phyloP scores from a whole-genome alignment of 2,329 filamentous ascomycete species.

The Diaporthe longicolla region DNA sequence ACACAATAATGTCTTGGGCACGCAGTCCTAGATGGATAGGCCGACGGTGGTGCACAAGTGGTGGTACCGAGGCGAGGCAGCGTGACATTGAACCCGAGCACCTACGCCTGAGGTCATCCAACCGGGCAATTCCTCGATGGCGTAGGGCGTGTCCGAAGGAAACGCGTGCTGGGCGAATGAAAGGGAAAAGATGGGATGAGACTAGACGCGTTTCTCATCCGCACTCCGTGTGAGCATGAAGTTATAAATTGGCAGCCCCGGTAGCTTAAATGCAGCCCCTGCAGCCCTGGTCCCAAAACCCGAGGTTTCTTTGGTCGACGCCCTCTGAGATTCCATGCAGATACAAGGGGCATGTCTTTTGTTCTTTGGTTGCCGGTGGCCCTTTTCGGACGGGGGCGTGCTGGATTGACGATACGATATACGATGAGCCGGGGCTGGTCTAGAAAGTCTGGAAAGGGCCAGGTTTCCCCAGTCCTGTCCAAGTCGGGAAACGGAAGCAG shows the following conservation, averaged over 20 bases:
- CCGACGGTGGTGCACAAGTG: too few relatives aligned
- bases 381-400: constrained; percentile 8
- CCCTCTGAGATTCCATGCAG: constrained; percentile 28
- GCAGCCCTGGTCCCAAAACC: constrained; percentile 4
- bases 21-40: background rate
- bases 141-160: background rate
- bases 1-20: background rate
- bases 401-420: constrained; percentile 7
- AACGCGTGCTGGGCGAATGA: constrained; percentile 32
- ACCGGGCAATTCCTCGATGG: constrained; percentile 5
- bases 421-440: constrained; percentile 12
- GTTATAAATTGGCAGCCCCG: constrained; percentile 18
- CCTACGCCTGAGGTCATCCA: background rate
- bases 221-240: constrained; percentile 6
- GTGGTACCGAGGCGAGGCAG: constrained; percentile 20
- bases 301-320: constrained; percentile 8
- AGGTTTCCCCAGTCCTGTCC: constrained; percentile 28
- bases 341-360: constrained; percentile 12
- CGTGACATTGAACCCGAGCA: background rate
- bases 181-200: constrained; percentile 13
- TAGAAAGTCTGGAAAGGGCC: background rate
- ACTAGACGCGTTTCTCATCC: constrained; percentile 25
- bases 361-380: constrained; percentile 4
- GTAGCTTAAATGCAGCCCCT: constrained; percentile 32
- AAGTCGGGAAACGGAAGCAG: background rate